phyloP scores from a whole-genome alignment of 176 grass and related monocot species.

The Aegilops speltoides region DNA sequence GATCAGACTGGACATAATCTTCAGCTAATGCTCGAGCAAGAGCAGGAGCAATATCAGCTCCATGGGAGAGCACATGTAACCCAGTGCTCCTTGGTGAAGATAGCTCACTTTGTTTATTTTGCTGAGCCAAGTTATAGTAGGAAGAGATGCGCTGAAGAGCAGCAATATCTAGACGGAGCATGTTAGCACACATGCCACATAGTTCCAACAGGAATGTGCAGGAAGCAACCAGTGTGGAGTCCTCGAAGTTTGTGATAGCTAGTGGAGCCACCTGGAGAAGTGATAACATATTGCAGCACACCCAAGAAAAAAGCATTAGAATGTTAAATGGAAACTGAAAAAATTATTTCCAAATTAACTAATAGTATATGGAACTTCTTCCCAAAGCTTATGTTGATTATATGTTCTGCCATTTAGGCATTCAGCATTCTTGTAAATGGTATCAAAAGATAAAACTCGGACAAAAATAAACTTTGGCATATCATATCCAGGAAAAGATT shows the following conservation, averaged over 20 bases:
- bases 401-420: background rate
- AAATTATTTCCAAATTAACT: slow-evolving; percentile 16
- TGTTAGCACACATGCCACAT: slow-evolving; percentile 87
- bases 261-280: slow-evolving; percentile 68
- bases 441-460: slow-evolving; percentile 14
- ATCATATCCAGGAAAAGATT: slow-evolving; percentile 23
- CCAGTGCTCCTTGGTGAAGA: slow-evolving; percentile 41
- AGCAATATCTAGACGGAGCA: slow-evolving; percentile 93
- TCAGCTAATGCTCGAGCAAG: slow-evolving; percentile 87
- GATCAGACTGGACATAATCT: slow-evolving; percentile 84
- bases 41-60: slow-evolving; percentile 51
- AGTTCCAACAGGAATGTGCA: slow-evolving; percentile 87
- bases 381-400: background rate
- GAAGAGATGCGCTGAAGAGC: slow-evolving; percentile 80
- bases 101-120: slow-evolving; percentile 49
- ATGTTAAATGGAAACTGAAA: background rate
- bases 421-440: background rate
- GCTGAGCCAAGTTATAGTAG: slow-evolving; percentile 53
- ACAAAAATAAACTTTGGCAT: slow-evolving; percentile 1
- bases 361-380: slow-evolving; percentile 7
- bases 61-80: slow-evolving; percentile 50
- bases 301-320: slow-evolving; percentile 27
- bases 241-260: slow-evolving; percentile 87
- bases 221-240: slow-evolving; percentile 75
- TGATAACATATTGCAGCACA: slow-evolving; percentile 13